phyloP scores from a whole-genome alignment of 257 asterid genomes.

The Nicotiana otophora region DNA sequence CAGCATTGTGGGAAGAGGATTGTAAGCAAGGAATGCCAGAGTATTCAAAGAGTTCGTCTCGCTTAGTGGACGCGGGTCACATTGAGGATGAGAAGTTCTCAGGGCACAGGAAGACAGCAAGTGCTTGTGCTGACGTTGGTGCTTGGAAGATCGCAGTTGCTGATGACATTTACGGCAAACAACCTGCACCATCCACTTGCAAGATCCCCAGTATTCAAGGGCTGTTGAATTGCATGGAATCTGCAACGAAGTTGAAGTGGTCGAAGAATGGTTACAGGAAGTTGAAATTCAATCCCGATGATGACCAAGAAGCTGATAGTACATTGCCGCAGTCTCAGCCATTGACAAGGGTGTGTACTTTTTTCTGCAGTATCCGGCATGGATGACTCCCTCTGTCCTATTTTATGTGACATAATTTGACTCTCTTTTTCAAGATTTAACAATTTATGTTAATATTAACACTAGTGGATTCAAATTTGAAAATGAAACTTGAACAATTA shows the following conservation, averaged over 20 bases:
- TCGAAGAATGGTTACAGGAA: slow-evolving; percentile 73
- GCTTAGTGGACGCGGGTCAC: slow-evolving; percentile 43
- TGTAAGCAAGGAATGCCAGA: slow-evolving; percentile 26
- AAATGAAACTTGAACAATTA: neutral
- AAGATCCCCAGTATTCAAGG: slow-evolving; percentile 81
- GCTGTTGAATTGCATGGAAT: slow-evolving; percentile 58
- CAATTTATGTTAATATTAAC: neutral
- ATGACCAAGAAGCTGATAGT: slow-evolving; percentile 43
- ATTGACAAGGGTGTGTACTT: slow-evolving; percentile 47
- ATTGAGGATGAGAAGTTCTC: slow-evolving; percentile 47
- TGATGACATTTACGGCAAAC: slow-evolving; percentile 36
- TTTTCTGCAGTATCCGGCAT: neutral
- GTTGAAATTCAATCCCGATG: slow-evolving; percentile 41
- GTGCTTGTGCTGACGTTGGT: slow-evolving; percentile 83
- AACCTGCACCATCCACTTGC: slow-evolving; percentile 42
- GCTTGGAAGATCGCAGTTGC: slow-evolving; percentile 63
- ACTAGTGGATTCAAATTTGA: neutral
- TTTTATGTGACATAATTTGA: neutral
- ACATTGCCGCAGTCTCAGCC: slow-evolving; percentile 52
- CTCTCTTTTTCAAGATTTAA: neutral
- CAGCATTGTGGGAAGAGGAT: slow-evolving; percentile 20
- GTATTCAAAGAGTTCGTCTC: slow-evolving; percentile 47
- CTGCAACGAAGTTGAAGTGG: slow-evolving; percentile 68
- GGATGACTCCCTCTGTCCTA: neutral
- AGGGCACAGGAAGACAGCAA: slow-evolving; percentile 90